Evolutionary conservation across 495 filamentous ascomycete genomes (phyloP), one percentile per base, ranked within the genome.

Genomic region (Lophiostoma macrostomum): DNA sequence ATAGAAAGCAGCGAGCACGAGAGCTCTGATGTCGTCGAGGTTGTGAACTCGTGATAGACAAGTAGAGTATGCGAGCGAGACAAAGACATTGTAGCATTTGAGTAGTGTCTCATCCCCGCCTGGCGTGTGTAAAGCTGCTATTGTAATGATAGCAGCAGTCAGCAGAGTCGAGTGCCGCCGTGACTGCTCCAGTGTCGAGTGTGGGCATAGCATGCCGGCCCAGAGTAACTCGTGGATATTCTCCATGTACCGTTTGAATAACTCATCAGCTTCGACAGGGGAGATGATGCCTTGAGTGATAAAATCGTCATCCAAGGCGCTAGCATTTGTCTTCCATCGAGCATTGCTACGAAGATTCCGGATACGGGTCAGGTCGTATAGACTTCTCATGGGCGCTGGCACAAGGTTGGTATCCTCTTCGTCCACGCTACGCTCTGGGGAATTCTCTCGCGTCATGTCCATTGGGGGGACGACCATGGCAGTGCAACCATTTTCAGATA

Each of bases 361-460:
- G 2, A 50, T 50, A 5, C 46, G 46, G 5, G 46, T 50, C 6
- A 50, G 46, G 19, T 50, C 46, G 14, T 50, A 50, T 2, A 50
- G 34, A 24, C 46, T 50, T 16, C 32, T 37, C 46, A 50, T 50
- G 20, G 46, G 46, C 4, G 46, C 46, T 25, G 46, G 18, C 20
- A 50, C 46, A 22, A 50, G 31, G 5, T 24, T 24, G 27, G n/a
- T n/a, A n/a, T 31, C 24, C 32, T 50, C 46, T 24, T 50, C 20
- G 3, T 25, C 46, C 18, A 37, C 10, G 22, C 39, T 34, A 10
- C 30, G 31, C 22, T 50, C 46, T 5, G 18, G 5, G 5, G 46
- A 50, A 28, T 50, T 50, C 23, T 50, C 46, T 2, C 46, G 25
- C 16, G 43, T 47, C 43, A 47, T 47, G 29, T 47, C 43, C 43